Base-by-base conservation (phyloP, 2,329 filamentous ascomycete genomes). In the Hypoxylon sp. region DNA sequence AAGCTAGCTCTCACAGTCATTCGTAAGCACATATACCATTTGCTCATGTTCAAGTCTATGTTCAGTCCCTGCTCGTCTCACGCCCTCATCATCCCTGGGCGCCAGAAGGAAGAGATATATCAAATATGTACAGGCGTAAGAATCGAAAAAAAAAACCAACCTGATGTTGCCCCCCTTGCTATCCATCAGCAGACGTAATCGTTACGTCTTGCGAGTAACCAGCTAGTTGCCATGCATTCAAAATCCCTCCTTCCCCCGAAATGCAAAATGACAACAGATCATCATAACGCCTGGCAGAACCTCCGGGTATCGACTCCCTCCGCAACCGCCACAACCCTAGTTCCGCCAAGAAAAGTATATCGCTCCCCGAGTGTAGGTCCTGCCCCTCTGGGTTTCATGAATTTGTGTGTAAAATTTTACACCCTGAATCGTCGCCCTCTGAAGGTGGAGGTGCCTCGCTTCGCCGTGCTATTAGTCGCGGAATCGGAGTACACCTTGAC, bases 401-500 rank as follows among this genome's bases (percentile, higher is more conserved):
- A n/a, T 14, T 11, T 14, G 13, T n/a, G 35, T 52, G n/a, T n/a
- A 14, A 8, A 31, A 53, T 19, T 48, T 60, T 71, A 76, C 52
- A 75, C 75, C 13, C 50, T 59, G 59, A 77, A 76, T 51, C 54
- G 67, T 53, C 54, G 71, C 17, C 59, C 51, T 13, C 3, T 9
- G 31, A 24, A 26, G 17, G 62, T 50, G 31, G 42, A 59, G 5
- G 47, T 39, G 39, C 53, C 42, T 14, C 58, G 33, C 48, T 66
- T 72, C 24, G 33, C 19, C 11, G 55, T 46, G 35, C 44, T 8
- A 47, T 60, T 60, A 50, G 59, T 37, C 24, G 47, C 29, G 37
- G 57, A 55, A 35, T 74, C 70, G 3, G 66, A 65, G 77, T 86
- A 94, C 13, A 93, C 87, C 80, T 88, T 89, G 75, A 94, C 83